These are phyloP conservation scores for Austroboletus festivus DNA, from an alignment of 768 basidiomycete genomes.

Conservation along the genomic window DNA sequence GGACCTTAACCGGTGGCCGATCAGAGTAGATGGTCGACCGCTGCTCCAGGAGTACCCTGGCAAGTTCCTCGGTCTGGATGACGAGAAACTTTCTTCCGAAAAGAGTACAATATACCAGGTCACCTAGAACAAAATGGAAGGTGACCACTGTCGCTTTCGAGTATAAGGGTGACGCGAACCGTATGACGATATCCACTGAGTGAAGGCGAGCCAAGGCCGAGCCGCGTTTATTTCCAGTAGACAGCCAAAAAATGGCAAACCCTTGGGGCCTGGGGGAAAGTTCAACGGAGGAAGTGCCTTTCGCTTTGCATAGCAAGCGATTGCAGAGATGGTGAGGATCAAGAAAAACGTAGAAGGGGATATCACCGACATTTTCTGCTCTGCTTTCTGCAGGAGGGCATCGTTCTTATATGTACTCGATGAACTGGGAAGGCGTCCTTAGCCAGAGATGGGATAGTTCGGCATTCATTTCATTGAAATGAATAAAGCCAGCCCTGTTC, in stretches of 20 bases:
- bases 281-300: slow-evolving; percentile 2
- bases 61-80: slow-evolving; percentile 30
- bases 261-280: slow-evolving; percentile 31
- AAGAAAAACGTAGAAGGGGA: slow-evolving; percentile 7
- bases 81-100: slow-evolving; percentile 34
- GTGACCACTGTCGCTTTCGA: not conserved
- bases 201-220: slow-evolving; percentile 34
- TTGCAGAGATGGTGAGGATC: slow-evolving; percentile 1
- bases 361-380: slow-evolving; percentile 5
- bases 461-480: slow-evolving; percentile 10
- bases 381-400: not conserved
- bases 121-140: slow-evolving; percentile 19
- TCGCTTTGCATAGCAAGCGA: slow-evolving; percentile 13
- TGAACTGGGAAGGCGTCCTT: not conserved
- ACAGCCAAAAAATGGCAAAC: slow-evolving; percentile 30
- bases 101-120: slow-evolving; percentile 30
- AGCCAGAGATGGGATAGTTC: slow-evolving; percentile 7
- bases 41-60: slow-evolving; percentile 35
- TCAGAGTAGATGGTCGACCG: slow-evolving; percentile 38
- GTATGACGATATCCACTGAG: slow-evolving; percentile 27
- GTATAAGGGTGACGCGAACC: slow-evolving; percentile 14
- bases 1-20: slow-evolving; percentile 31
- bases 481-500: slow-evolving; percentile 5
- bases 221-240: slow-evolving; percentile 23
- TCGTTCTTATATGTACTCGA: slow-evolving; percentile 19